phyloP scores from a whole-genome alignment of 129 eudicot species.

The Centaurea solstitialis region DNA sequence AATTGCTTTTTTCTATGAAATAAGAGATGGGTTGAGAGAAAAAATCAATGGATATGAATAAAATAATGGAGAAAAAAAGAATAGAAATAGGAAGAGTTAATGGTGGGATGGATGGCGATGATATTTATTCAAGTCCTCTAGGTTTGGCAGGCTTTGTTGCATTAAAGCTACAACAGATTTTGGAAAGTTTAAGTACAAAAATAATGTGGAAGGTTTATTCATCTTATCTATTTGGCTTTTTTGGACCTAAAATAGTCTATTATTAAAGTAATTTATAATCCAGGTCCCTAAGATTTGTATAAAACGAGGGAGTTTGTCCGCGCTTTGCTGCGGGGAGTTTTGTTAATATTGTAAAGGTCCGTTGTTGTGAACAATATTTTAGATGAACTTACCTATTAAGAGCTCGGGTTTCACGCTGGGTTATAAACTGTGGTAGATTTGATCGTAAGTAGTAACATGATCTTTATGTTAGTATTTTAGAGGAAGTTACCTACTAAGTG shows the following conservation, averaged over 20 bases:
- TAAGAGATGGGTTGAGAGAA: not conserved
- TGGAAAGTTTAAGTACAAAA: constrained; percentile 6
- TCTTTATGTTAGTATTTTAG: too few species aligned
- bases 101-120: constrained; percentile 20
- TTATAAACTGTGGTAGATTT: too few species aligned
- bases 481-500: too few species aligned
- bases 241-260: not conserved
- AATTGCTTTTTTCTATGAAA: not conserved
- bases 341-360: too few species aligned
- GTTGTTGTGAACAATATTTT: too few species aligned
- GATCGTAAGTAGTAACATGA: too few species aligned
- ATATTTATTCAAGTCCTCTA: constrained; percentile 31
- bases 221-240: not conserved
- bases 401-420: too few species aligned
- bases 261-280: not conserved
- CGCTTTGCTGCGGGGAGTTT: too few species aligned
- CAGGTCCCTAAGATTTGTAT: not conserved
- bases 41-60: constrained; percentile 6
- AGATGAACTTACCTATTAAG: too few species aligned
- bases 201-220: not conserved
- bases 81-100: not conserved
- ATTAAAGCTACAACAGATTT: constrained; percentile 31
- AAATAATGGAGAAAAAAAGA: not conserved
- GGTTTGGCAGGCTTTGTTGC: constrained; percentile 40
- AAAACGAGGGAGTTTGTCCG: not conserved